These are phyloP conservation scores for Metarhizium rileyi DNA, from an alignment of 2,329 filamentous ascomycete genomes.

Conservation along the genomic window DNA sequence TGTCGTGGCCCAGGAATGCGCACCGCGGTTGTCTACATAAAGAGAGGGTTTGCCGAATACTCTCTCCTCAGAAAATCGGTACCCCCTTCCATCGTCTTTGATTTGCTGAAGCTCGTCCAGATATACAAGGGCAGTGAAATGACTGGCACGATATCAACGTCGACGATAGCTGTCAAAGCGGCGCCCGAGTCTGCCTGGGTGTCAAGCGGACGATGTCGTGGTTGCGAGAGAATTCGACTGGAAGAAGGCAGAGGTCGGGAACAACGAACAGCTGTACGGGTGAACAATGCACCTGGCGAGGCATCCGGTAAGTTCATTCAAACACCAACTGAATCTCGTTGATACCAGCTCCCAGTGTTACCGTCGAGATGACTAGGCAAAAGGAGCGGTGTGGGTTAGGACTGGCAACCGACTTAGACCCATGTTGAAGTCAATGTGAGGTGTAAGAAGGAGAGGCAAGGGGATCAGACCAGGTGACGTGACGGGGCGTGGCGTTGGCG, in stretches of 20 bases:
- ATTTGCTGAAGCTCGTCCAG: not conserved
- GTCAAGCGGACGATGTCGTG: slow-evolving; percentile 3
- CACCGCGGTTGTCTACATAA: not conserved
- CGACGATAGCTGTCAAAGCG: not conserved
- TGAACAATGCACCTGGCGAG: not conserved
- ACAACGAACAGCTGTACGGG: not conserved
- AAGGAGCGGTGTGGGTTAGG: not conserved
- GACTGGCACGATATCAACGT: not conserved
- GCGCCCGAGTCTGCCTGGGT: not conserved
- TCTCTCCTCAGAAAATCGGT: not conserved
- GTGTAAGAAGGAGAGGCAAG: too few relatives aligned
- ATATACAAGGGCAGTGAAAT: not conserved
- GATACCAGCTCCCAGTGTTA: not conserved
- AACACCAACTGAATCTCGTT: too few relatives aligned
- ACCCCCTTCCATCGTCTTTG: not conserved
- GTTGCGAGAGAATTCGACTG: slow-evolving; percentile 6
- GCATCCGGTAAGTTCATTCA: not conserved
- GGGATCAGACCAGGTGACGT: too few relatives aligned
- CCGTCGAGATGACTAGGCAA: too few relatives aligned
- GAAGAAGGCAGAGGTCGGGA: not conserved
- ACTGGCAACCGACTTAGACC: not conserved
- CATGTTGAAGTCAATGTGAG: not conserved
- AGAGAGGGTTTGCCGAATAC: not conserved
- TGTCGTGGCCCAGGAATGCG: not conserved
- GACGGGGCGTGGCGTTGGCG: too few relatives aligned